Evolutionary conservation across 73 alveolate genomes (phyloP).

Genomic region (Paramecium tetraurelia): DNA sequence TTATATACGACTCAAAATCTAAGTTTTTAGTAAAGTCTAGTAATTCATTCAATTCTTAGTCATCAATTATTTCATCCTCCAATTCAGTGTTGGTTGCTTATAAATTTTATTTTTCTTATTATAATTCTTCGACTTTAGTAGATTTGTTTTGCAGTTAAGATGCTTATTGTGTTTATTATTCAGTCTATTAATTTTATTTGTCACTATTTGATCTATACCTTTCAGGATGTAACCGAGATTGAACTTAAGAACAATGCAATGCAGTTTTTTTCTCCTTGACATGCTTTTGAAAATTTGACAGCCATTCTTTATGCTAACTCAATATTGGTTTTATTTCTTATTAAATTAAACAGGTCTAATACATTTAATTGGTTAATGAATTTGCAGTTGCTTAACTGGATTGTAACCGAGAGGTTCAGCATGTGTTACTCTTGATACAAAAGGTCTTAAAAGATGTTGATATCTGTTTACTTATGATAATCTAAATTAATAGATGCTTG

Average conservation of each 20-base stretch:
- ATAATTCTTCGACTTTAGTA: neutral
- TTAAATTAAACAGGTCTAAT: neutral
- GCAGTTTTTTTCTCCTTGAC: neutral
- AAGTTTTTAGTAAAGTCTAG: constrained; percentile 5
- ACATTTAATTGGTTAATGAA: constrained; percentile 40
- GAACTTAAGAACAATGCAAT: neutral
- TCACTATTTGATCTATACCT: constrained; percentile 18
- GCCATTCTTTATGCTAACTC: constrained; percentile 30
- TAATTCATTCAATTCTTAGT: constrained; percentile 1
- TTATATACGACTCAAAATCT: neutral
- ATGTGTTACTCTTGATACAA: constrained; percentile 43
- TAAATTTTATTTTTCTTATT: neutral
- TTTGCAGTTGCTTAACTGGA: constrained; percentile 40
- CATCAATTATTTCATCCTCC: constrained; percentile 9
- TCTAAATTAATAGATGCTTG: constrained; percentile 30
- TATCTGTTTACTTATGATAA: neutral
- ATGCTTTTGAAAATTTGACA: neutral
- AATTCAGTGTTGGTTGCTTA: neutral
- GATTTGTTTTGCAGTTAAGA: neutral
- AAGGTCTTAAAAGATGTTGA: neutral
- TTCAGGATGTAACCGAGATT: neutral
- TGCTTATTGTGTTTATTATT: neutral
- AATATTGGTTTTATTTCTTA: constrained; percentile 1
- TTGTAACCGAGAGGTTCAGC: constrained; percentile 49
- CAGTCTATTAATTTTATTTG: neutral